Base-by-base conservation (phyloP, 768 basidiomycete genomes). In the Crepidotus variabilis region DNA sequence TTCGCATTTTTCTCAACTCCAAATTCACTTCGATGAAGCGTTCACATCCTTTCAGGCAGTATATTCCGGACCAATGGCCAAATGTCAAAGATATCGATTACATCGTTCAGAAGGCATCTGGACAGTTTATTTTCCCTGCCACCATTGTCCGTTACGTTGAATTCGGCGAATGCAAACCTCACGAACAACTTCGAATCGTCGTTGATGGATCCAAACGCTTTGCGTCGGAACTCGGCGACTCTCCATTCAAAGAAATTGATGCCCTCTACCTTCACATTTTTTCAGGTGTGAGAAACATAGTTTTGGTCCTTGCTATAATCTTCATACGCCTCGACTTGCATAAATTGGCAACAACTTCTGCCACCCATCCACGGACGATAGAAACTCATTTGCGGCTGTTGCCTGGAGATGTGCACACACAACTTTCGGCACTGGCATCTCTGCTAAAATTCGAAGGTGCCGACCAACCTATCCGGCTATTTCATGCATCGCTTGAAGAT, bases 41-140 rank as follows among this genome's bases (percentile, higher is more conserved):
- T 6, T 48, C 9, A 0, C 61, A 63, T 48, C 56, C 56, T 2
- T 43, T 57, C 10, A 57, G 24, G 18, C 18, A 20, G 20, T 51
- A 60, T 43, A 16, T 62, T 23, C 52, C 52, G 1, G 43, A 11
- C 16, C 3, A 14, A 6, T 67, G 65, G 66, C 66, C 66, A 11
- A 34, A 28, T 47, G 2, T 6, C 20, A n/a, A 16, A 8, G 51
- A 53, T 14, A 48, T 48, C 22, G 51, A 57, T n/a, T n/a, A 33
- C 22, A 51, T 57, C 23, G 46, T 57, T 11, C n/a, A 35, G 21
- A 47, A 57, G 18, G 46, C 56, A 16, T 57, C 56, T n/a, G 43
- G 36, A 18, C 56, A 57, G 23, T 57, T 57, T 28, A 53, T 52
- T 14, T 57, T 45, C 18, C 23, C 56, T 8, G 33, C 51, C 14